Evolutionary conservation across 805 yeast species (phyloP).

Genomic region (Kodamaea lidongshanica): DNA sequence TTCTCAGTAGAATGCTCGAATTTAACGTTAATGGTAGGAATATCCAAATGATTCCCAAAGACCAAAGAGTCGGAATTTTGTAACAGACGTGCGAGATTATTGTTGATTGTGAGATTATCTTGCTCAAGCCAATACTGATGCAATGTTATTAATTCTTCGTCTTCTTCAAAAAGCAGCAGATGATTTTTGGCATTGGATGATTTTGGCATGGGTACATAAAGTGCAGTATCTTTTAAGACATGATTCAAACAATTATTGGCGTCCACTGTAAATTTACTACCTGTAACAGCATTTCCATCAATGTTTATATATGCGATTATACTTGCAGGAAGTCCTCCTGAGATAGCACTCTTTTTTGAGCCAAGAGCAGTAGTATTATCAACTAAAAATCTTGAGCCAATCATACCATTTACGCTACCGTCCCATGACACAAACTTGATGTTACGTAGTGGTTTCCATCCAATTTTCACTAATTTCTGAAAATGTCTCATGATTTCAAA

Average conservation of each 20-base stretch:
- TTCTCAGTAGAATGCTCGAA: slow-evolving; percentile 26
- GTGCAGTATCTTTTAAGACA: slow-evolving; percentile 10
- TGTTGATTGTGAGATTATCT: slow-evolving; percentile 25
- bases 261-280: slow-evolving; percentile 30
- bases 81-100: slow-evolving; percentile 23
- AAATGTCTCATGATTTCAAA: slow-evolving; percentile 35
- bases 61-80: slow-evolving; percentile 21
- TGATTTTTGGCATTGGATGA: slow-evolving; percentile 9
- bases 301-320: slow-evolving; percentile 33
- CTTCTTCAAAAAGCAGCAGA: slow-evolving; percentile 12
- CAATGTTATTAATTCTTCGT: slow-evolving; percentile 21
- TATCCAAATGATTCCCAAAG: slow-evolving; percentile 25
- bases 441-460: slow-evolving; percentile 39
- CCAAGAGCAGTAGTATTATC: slow-evolving; percentile 18
- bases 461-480: slow-evolving; percentile 23
- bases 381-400: slow-evolving; percentile 24
- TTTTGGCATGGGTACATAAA: slow-evolving; percentile 27
- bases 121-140: slow-evolving; percentile 32
- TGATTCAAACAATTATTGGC: slow-evolving; percentile 33
- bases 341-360: slow-evolving; percentile 12
- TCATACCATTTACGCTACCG: slow-evolving; percentile 27
- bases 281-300: slow-evolving; percentile 34
- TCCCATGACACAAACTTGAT: slow-evolving; percentile 40
- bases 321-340: slow-evolving; percentile 11
- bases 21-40: slow-evolving; percentile 29